These are phyloP conservation scores for Penicillium bialowiezense DNA, from an alignment of 495 filamentous ascomycete genomes.

Conservation along the genomic window DNA sequence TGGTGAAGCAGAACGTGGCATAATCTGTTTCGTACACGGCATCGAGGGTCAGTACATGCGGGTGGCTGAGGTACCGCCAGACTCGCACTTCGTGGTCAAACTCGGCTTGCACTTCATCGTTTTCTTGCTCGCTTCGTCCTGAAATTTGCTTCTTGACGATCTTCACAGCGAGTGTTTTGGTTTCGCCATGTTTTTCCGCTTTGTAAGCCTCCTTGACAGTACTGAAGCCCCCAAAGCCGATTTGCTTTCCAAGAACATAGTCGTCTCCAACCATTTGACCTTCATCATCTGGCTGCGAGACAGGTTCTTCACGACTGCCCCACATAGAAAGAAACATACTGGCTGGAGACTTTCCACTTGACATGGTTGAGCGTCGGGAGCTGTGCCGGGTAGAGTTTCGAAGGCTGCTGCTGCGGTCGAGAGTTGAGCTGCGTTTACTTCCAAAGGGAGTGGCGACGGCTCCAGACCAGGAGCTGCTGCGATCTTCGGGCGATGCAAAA, in stretches of 20 bases:
- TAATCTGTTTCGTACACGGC: constrained; percentile 68
- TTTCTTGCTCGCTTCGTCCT: constrained; percentile 57
- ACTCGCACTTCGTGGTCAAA: constrained; percentile 73
- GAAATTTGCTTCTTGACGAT: constrained; percentile 64
- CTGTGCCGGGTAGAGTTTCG: constrained; percentile 37
- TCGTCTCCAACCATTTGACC: constrained; percentile 70
- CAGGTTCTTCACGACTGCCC: constrained; percentile 41
- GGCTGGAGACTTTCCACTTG: constrained; percentile 52
- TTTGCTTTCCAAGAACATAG: constrained; percentile 70
- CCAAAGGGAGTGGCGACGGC: constrained; percentile 40
- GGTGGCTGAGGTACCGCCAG: constrained; percentile 68
- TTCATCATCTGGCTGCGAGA: constrained; percentile 60
- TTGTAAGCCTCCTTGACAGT: constrained; percentile 70
- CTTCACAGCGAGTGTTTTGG: constrained; percentile 63
- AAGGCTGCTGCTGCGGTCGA: constrained; percentile 39
- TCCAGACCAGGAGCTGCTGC: constrained; percentile 45
- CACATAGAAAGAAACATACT: constrained; percentile 61
- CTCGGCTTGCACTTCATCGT: constrained; percentile 67
- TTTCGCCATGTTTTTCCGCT: constrained; percentile 52
- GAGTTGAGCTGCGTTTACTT: constrained; percentile 40
- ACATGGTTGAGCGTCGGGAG: constrained; percentile 45
- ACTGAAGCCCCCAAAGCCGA: constrained; percentile 71
- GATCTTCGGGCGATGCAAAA: constrained; percentile 47
- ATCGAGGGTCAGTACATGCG: constrained; percentile 62
- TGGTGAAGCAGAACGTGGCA: constrained; percentile 74